These are phyloP conservation scores for Eimeria acervulina DNA, from an alignment of 169 alveolate species.

Conservation along the genomic window DNA sequence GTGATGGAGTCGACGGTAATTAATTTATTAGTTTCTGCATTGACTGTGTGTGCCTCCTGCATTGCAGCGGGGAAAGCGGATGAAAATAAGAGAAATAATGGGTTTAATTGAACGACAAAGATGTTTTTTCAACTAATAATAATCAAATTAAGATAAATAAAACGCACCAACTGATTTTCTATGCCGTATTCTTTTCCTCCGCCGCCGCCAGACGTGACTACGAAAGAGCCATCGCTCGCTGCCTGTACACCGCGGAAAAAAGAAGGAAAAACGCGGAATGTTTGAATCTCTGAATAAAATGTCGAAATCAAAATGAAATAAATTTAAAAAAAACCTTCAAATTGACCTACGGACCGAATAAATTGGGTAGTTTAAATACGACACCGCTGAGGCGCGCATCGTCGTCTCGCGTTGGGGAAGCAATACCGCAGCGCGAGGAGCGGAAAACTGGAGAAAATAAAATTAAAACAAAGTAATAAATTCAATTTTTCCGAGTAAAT, in stretches of 20 bases:
- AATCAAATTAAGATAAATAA: not conserved
- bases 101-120: not conserved
- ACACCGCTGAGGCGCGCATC: conserved; percentile 14
- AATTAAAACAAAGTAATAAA: not conserved
- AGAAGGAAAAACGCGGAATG: not conserved
- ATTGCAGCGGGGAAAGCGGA: not conserved
- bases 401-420: not conserved
- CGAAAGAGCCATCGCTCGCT: conserved; percentile 65
- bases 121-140: not conserved
- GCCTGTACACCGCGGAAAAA: conserved; percentile 16
- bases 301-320: not conserved
- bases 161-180: conserved; percentile 72
- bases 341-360: conserved; percentile 5
- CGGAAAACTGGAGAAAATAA: not conserved
- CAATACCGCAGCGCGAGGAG: conserved; percentile 56
- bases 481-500: not conserved
- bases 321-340: not conserved
- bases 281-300: not conserved
- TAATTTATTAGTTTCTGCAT: conserved; percentile 33
- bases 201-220: conserved; percentile 81
- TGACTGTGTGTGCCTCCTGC: conserved; percentile 70
- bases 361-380: conserved; percentile 38
- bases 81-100: not conserved
- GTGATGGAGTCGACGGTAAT: conserved; percentile 21
- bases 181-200: conserved; percentile 81